Conservation (phyloP, 345 rosid genomes). For the Moricandia moricandioides region DNA sequence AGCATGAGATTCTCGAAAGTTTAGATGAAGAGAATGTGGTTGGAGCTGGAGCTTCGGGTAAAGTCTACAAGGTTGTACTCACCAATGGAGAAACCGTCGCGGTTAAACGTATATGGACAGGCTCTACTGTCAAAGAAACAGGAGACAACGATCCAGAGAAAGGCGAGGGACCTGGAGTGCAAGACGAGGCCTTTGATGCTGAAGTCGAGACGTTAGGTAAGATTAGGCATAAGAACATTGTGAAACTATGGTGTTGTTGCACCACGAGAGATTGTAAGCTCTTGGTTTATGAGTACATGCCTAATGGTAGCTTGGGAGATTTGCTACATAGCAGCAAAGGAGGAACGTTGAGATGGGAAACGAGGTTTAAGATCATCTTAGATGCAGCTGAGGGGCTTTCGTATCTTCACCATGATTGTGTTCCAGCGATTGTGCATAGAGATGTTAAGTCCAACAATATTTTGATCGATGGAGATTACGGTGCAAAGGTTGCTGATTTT, state of each 20-base stretch:
- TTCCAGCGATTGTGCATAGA: constrained; percentile 90
- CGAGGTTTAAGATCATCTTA: constrained; percentile 68
- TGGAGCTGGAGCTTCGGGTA: constrained; percentile 86
- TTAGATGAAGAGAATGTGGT: constrained; percentile 94
- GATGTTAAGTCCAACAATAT: constrained; percentile 97
- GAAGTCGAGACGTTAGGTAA: constrained; percentile 91
- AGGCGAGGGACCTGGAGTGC: constrained; percentile 44
- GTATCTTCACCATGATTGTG: constrained; percentile 92
- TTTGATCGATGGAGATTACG: constrained; percentile 74
- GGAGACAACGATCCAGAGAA: constrained; percentile 58
- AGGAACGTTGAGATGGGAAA: constrained; percentile 84
- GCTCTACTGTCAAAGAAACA: constrained; percentile 48
- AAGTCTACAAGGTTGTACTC: constrained; percentile 88
- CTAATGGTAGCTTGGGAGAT: constrained; percentile 95
- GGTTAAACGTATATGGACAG: constrained; percentile 88
- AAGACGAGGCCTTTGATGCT: constrained; percentile 81
- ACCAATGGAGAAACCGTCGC: constrained; percentile 84
- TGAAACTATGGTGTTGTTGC: constrained; percentile 96
- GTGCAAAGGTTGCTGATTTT: constrained; percentile 93
- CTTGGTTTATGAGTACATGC: constrained; percentile 93
- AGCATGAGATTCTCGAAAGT: constrained; percentile 74
- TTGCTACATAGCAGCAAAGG: constrained; percentile 83
- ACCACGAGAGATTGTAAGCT: constrained; percentile 82
- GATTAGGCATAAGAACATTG: constrained; percentile 97
- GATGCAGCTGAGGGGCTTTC: constrained; percentile 97